Evolutionary conservation across 768 basidiomycete species (phyloP).

Genomic region (Boletus subparvulus): DNA sequence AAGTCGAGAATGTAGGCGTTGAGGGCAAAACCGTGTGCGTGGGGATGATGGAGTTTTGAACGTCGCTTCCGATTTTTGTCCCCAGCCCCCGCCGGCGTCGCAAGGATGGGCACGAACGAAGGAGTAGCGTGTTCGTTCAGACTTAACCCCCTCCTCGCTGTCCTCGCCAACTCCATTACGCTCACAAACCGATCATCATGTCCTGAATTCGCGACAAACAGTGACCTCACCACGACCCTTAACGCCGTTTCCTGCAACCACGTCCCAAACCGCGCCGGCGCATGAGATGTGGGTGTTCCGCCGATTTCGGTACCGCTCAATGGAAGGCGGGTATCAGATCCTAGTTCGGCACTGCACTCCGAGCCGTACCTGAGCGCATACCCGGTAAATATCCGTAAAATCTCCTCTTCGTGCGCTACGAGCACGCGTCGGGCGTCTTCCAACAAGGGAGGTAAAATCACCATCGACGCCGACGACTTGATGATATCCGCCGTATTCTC

Average conservation of each 20-base stretch:
- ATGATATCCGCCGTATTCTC: constrained; percentile 36
- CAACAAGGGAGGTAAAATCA: constrained; percentile 53
- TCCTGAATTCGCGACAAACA: constrained; percentile 69
- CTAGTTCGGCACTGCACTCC: constrained; percentile 39
- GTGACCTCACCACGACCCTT: constrained; percentile 48
- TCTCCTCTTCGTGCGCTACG: constrained; percentile 46
- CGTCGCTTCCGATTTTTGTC: neutral
- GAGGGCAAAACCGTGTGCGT: constrained; percentile 33
- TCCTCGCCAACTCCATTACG: constrained; percentile 51
- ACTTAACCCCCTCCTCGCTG: constrained; percentile 52
- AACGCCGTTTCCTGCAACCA: constrained; percentile 41
- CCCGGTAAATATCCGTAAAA: constrained; percentile 51
- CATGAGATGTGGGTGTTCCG: constrained; percentile 3
- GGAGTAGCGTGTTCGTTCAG: constrained; percentile 63
- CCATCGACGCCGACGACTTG: constrained; percentile 51
- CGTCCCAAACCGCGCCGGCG: constrained; percentile 29
- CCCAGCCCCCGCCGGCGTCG: constrained; percentile 20
- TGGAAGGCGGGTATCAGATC: constrained; percentile 47
- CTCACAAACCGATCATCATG: constrained; percentile 54
- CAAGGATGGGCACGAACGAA: constrained; percentile 41
- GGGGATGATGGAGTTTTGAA: neutral
- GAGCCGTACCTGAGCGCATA: constrained; percentile 53
- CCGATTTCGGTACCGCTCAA: constrained; percentile 39
- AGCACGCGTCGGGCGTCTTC: constrained; percentile 43
- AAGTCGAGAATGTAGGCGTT: constrained; percentile 73